These are phyloP conservation scores for Aspergillus sp. DNA, from an alignment of 2,329 filamentous ascomycete genomes.

Conservation along the genomic window DNA sequence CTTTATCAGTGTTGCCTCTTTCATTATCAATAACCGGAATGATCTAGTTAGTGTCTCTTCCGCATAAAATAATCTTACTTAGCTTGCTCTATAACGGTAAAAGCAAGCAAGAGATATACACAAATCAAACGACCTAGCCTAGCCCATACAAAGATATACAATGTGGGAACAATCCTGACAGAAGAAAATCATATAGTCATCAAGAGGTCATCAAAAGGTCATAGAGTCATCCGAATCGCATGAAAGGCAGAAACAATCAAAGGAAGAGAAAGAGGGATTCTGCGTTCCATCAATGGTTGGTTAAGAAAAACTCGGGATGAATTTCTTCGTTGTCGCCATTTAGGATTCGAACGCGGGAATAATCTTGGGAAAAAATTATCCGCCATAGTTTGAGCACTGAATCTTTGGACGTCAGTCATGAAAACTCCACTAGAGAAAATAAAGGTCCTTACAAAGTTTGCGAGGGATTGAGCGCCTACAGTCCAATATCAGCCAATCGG, in stretches of 20 bases:
- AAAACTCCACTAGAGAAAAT: not conserved
- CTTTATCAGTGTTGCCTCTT: not conserved
- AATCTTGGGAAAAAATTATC: not conserved
- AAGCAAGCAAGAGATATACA: not conserved
- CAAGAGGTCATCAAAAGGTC: not conserved
- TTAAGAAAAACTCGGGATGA: not conserved
- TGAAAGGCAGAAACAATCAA: not conserved
- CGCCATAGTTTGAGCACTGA: not conserved
- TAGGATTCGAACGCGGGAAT: not conserved
- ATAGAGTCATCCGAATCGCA: not conserved
- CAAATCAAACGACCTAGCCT: not conserved
- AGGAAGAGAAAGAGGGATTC: not conserved
- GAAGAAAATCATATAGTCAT: not conserved
- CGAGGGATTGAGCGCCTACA: constrained; percentile 5
- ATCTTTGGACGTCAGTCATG: not conserved
- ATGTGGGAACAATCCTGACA: not conserved
- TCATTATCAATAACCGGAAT: not conserved
- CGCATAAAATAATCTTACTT: not conserved
- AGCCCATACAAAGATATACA: too few relatives aligned
- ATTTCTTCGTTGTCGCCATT: not conserved
- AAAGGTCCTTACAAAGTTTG: constrained; percentile 4
- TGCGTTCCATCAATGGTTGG: not conserved
- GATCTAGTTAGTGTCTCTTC: too few relatives aligned
- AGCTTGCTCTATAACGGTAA: not conserved
- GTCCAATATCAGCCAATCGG: constrained; percentile 14